Percentiles rank a stretch among this genome's conserved stretches.
Conservation (phyloP, 169 alveolate genomes). For the Eimeria praecox region DNA sequence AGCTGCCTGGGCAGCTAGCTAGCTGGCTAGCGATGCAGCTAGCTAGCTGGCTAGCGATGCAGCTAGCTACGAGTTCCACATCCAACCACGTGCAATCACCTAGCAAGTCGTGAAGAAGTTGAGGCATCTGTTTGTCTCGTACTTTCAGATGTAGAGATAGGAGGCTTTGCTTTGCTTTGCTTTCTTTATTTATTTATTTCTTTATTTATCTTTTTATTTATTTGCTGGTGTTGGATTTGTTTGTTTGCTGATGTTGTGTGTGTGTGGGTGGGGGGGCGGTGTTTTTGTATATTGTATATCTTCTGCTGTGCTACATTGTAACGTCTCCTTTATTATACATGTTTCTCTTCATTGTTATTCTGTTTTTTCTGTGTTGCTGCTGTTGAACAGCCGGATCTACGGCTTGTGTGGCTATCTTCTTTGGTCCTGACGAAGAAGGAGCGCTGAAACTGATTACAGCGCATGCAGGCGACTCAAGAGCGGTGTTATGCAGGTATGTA, state of each 20-base stretch:
- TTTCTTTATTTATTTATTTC: not conserved
- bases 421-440: conserved; percentile 78
- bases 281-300: not conserved
- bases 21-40: not conserved
- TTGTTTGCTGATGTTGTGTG: not conserved
- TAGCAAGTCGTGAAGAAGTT: too few species aligned
- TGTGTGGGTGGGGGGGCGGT: too few species aligned
- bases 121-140: not conserved
- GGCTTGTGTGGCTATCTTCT: conserved; percentile 64
- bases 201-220: not conserved
- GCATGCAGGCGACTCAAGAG: conserved; percentile 84
- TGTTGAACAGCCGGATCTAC: conserved; percentile 75
- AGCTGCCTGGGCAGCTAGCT: too few species aligned
- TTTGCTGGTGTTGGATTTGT: not conserved
- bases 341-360: not conserved
- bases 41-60: not conserved
- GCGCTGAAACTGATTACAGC: conserved; percentile 76
- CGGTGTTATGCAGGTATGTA: conserved; percentile 68
- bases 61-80: not conserved
- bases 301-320: not conserved
- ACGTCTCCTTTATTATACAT: not conserved
- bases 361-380: not conserved
- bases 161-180: not conserved
- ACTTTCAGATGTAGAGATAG: not conserved
- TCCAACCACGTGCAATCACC: not conserved